Base-by-base conservation (phyloP, 257 asterid genomes). In the Plantago elongata region DNA sequence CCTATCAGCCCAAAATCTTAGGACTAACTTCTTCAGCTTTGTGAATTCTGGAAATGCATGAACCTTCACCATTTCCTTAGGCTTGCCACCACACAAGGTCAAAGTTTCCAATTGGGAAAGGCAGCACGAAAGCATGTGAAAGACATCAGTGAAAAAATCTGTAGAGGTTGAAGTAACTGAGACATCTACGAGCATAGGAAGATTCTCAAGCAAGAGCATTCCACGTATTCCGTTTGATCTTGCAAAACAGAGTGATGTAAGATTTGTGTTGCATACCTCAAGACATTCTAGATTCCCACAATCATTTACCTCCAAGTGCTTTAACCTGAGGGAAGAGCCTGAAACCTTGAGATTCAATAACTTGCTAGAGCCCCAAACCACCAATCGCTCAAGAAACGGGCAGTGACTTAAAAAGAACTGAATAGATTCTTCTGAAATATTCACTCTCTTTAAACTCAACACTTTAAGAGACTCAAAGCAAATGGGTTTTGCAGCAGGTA, bases 121-220 rank as follows among this genome's bases (percentile, higher is more conserved):
- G 58, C 58, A 54, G 38, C 58, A 18, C 17, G 40, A 54, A 27
- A 54, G 58, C 58, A 54, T 54, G 58, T 54, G 15, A 54, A 54
- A 54, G 7, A 27, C 58, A 14, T 27, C 12, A 18, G 10, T 14
- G 30, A 54, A 54, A 54, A 54, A 54, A 54, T 54, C 58, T 7
- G 58, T 27, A 54, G 58, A 54, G 42, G 58, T 54, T 54, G 58
- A 13, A 54, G 27, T 38, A 22, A 54, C 38, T 5, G 58, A 22
- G 58, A 54, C 58, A 54, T 54, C 13, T 9, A 54, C 58, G 14
- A 54, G 58, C 58, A 11, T 22, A 22, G 58, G 58, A 18, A 54
- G 58, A 22, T 54, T 54, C 38, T 54, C 58, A 22, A 54, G 58
- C 58, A 22, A 22, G 42, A 54, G 12, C 10, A 27, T 0, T 17